Evolutionary conservation across 371 early-diverging fungal species (phyloP).

Genomic region (Mucor plumbeus): DNA sequence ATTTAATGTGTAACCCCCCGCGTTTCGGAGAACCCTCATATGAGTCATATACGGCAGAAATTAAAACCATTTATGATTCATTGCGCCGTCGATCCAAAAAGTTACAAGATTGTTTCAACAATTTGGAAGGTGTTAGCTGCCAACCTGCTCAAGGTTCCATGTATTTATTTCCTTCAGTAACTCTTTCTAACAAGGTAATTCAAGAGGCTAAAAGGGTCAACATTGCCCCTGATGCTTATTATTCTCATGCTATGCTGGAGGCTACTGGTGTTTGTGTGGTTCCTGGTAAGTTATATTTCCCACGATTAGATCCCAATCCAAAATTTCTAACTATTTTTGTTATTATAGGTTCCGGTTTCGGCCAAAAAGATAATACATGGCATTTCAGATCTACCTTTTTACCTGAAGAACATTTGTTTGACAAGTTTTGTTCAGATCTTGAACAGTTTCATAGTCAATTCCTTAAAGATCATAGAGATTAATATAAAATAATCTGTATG

Average conservation of each 20-base stretch:
- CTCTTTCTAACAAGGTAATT: slow-evolving; percentile 75
- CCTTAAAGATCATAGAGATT: slow-evolving; percentile 68
- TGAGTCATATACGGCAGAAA: slow-evolving; percentile 75
- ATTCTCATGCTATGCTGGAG: slow-evolving; percentile 89
- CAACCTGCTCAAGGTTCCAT: slow-evolving; percentile 91
- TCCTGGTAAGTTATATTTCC: slow-evolving; percentile 41
- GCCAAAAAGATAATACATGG: slow-evolving; percentile 88
- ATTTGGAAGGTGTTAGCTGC: slow-evolving; percentile 87
- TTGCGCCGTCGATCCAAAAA: slow-evolving; percentile 80
- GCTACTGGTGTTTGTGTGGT: slow-evolving; percentile 88
- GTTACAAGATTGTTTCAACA: slow-evolving; percentile 81
- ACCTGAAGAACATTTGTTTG: slow-evolving; percentile 92
- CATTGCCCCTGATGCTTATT: slow-evolving; percentile 79
- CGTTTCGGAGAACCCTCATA: slow-evolving; percentile 80
- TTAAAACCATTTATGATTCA: slow-evolving; percentile 79
- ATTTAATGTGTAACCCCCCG: slow-evolving; percentile 95
- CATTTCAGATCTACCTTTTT: slow-evolving; percentile 97
- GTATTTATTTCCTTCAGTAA: slow-evolving; percentile 93
- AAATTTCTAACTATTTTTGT: neutral
- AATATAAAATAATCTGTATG: neutral
- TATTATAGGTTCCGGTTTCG: slow-evolving; percentile 78
- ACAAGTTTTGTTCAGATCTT: slow-evolving; percentile 79
- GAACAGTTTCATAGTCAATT: slow-evolving; percentile 82
- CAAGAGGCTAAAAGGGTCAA: slow-evolving; percentile 69
- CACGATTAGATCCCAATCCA: slow-evolving; percentile 6